Percentiles rank a stretch among this genome's conserved stretches.
Conservation (phyloP, 2,329 filamentous ascomycete species). For the Corinectria fuckeliana region DNA sequence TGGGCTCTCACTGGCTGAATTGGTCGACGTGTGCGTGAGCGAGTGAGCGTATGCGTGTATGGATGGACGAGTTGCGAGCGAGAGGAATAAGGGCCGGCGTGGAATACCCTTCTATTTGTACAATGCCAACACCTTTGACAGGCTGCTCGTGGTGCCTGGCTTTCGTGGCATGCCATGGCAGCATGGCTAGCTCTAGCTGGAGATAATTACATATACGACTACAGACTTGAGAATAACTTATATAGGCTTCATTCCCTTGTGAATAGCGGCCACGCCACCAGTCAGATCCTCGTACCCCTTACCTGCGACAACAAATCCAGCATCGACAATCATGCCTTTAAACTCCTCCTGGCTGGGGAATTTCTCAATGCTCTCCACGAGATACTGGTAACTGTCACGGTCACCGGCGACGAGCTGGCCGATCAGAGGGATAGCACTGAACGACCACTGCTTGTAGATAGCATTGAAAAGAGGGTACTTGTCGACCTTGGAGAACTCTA, state of each 20-base stretch:
- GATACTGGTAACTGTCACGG: conserved; percentile 95
- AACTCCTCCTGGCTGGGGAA: conserved; percentile 91
- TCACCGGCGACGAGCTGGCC: conserved; percentile 95
- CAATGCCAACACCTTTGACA: conserved; percentile 25
- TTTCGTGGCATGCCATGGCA: background rate
- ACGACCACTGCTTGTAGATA: conserved; percentile 95
- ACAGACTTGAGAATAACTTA: conserved; percentile 24
- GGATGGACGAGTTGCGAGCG: conserved; percentile 14
- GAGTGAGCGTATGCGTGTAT: conserved; percentile 7
- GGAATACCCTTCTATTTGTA: conserved; percentile 36
- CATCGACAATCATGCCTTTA: conserved; percentile 79
- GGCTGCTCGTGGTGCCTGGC: conserved; percentile 17
- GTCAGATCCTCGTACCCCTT: conserved; percentile 89
- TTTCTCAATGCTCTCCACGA: conserved; percentile 95
- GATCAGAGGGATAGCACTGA: conserved; percentile 91
- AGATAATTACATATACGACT: conserved; percentile 32
- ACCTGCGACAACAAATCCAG: conserved; percentile 85
- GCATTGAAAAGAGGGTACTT: conserved; percentile 79
- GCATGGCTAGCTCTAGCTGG: conserved; percentile 21
- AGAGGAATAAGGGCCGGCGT: conserved; percentile 7
- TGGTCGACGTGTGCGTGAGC: background rate
- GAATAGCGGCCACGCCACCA: conserved; percentile 91
- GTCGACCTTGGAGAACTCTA: conserved; percentile 90
- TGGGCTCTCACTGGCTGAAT: conserved; percentile 29
- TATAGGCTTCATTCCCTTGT: conserved; percentile 90